Evolutionary conservation across 169 alveolate genomes (phyloP).

Genomic region (Cryptosporidium felis): DNA sequence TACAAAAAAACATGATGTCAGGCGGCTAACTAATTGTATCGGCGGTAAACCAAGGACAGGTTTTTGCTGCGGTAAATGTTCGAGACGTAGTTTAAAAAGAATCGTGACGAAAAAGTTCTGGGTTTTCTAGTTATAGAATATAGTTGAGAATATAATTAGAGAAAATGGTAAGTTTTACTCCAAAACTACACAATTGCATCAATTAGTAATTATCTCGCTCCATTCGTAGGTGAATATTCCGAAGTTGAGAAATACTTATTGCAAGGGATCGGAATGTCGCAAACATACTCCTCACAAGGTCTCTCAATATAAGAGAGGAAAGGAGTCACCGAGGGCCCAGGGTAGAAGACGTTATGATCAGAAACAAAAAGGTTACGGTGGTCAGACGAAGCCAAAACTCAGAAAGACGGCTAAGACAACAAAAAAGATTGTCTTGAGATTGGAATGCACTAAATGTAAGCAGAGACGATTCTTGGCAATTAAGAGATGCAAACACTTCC

Average conservation of each 20-base stretch:
- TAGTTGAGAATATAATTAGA: not conserved
- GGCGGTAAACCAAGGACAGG: not conserved
- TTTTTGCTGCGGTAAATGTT: not conserved
- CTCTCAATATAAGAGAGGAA: conserved; percentile 97
- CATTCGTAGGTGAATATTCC: conserved; percentile 59
- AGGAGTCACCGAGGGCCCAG: conserved; percentile 94
- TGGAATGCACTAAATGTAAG: conserved; percentile 98
- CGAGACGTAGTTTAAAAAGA: conserved; percentile 65
- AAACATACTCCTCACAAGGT: conserved; percentile 94
- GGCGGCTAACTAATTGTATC: not conserved
- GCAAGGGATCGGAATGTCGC: conserved; percentile 68
- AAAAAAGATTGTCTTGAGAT: conserved; percentile 96
- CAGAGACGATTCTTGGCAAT: conserved; percentile 93
- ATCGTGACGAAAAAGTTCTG: not conserved
- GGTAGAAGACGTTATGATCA: conserved; percentile 99
- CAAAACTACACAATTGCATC: too few species aligned
- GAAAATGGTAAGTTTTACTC: conserved; percentile 48
- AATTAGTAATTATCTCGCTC: not conserved
- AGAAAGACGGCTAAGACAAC: conserved; percentile 99
- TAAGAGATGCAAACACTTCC: conserved; percentile 99
- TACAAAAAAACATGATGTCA: not conserved
- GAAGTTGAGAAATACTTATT: conserved; percentile 59
- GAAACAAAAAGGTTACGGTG: conserved; percentile 99
- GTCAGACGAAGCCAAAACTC: conserved; percentile 98
- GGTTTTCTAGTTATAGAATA: conserved; percentile 1